These are phyloP conservation scores for Verbena officinalis DNA, from an alignment of 257 asterid genomes.

Conservation along the genomic window DNA sequence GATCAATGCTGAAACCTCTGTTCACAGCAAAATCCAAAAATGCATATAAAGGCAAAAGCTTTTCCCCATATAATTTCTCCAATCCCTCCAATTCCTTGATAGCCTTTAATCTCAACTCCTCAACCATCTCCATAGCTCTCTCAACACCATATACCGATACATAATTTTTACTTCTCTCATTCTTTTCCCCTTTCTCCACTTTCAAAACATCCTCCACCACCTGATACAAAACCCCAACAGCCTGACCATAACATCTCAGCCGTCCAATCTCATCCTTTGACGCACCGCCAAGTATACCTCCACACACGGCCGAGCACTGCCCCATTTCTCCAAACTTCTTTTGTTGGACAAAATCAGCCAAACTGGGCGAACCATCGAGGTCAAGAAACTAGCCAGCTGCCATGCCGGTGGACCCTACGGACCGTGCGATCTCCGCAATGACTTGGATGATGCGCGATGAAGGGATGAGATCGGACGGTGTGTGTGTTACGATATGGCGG, in stretches of 20 bases:
- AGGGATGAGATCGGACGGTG: conserved; percentile 52
- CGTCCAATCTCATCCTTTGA: conserved; percentile 53
- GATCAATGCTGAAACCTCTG: conserved; percentile 49
- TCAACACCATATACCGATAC: conserved; percentile 55
- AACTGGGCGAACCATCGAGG: conserved; percentile 55
- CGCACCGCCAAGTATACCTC: conserved; percentile 60
- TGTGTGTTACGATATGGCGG: conserved; percentile 59
- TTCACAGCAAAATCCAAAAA: conserved; percentile 60
- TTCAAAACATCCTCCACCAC: conserved; percentile 47
- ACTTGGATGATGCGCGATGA: conserved; percentile 44
- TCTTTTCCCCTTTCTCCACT: conserved; percentile 32
- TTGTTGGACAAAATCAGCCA: conserved; percentile 50
- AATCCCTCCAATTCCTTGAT: conserved; percentile 51
- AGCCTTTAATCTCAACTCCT: conserved; percentile 53
- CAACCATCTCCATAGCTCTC: conserved; percentile 56
- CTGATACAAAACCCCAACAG: conserved; percentile 38
- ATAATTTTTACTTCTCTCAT: conserved; percentile 43
- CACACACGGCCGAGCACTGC: conserved; percentile 63
- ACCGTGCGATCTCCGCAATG: conserved; percentile 59
- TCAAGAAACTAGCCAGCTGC: conserved; percentile 63
- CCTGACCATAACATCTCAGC: conserved; percentile 35
- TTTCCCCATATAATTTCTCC: conserved; percentile 57
- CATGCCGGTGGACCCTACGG: conserved; percentile 67
- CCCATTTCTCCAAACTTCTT: conserved; percentile 68
- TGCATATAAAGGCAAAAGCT: conserved; percentile 47